Evolutionary conservation across 148 eudicot species (phyloP).

Genomic region (Polygonum aviculare): DNA sequence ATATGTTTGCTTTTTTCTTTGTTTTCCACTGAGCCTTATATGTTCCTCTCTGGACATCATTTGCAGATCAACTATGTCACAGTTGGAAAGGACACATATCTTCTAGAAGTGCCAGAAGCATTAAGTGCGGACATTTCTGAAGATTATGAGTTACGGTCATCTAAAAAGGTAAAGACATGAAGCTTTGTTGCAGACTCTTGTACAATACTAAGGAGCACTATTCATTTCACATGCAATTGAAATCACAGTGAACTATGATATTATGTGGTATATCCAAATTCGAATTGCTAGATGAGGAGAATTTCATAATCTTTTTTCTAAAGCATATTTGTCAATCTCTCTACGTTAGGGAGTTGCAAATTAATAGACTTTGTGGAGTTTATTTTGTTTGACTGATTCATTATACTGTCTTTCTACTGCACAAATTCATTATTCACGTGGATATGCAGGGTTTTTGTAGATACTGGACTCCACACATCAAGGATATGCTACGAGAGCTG

Average conservation of each 20-base stretch:
- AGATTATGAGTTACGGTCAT: slow-evolving; percentile 78
- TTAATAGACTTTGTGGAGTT: neutral
- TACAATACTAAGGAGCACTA: neutral
- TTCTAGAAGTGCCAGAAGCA: slow-evolving; percentile 81
- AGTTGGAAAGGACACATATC: slow-evolving; percentile 84
- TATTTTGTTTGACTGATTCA: neutral
- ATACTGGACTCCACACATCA: slow-evolving; percentile 84
- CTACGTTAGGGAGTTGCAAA: neutral
- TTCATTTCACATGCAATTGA: neutral
- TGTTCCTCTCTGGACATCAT: slow-evolving; percentile 2
- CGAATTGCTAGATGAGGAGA: neutral
- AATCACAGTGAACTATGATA: neutral
- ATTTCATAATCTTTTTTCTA: neutral
- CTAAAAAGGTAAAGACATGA: slow-evolving; percentile 60
- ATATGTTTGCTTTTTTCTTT: slow-evolving; percentile 12
- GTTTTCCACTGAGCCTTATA: slow-evolving; percentile 7
- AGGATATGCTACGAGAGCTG: slow-evolving; percentile 54
- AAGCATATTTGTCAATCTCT: neutral
- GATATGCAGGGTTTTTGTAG: slow-evolving; percentile 70
- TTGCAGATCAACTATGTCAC: slow-evolving; percentile 69
- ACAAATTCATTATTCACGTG: neutral
- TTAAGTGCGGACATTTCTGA: slow-evolving; percentile 41
- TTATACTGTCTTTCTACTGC: neutral
- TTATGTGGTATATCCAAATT: neutral
- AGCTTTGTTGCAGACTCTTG: neutral